Conservation (phyloP, 2,329 filamentous ascomycete genomes). For the Hypoxylon sp. region DNA sequence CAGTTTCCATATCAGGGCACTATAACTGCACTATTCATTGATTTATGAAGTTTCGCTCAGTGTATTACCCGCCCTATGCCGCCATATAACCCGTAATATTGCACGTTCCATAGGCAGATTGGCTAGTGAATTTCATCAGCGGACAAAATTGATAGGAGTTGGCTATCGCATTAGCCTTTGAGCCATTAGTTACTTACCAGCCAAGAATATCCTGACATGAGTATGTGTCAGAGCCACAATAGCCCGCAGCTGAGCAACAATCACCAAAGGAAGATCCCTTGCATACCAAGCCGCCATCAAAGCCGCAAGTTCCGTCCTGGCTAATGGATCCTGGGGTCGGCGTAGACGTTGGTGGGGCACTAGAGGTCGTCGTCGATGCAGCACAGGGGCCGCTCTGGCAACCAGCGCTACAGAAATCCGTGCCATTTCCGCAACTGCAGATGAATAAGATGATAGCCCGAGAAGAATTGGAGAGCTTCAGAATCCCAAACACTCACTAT, state of each 20-base stretch:
- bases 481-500: neutral
- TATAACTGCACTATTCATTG: too few relatives aligned
- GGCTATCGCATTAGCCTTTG: neutral
- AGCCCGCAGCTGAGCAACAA: conserved; percentile 16
- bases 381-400: conserved; percentile 17
- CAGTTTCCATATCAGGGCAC: too few relatives aligned
- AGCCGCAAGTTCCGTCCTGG: conserved; percentile 16
- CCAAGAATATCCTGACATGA: conserved; percentile 11
- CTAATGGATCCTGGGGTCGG: conserved; percentile 5
- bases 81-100: neutral
- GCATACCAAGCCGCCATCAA: neutral
- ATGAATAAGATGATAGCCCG: neutral
- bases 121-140: neutral
- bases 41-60: too few relatives aligned
- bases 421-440: conserved; percentile 8
- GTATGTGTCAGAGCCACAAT: conserved; percentile 9
- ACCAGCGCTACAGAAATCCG: conserved; percentile 4
- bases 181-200: conserved; percentile 6
- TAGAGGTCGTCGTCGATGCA: conserved; percentile 4
- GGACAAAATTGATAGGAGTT: too few relatives aligned
- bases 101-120: neutral
- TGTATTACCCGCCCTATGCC: too few relatives aligned
- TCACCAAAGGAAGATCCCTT: conserved; percentile 9
- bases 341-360: neutral
- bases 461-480: neutral